These are phyloP conservation scores for Aristolochia fimbriata DNA, from an alignment of 164 flowering plant species.

Conservation along the genomic window DNA sequence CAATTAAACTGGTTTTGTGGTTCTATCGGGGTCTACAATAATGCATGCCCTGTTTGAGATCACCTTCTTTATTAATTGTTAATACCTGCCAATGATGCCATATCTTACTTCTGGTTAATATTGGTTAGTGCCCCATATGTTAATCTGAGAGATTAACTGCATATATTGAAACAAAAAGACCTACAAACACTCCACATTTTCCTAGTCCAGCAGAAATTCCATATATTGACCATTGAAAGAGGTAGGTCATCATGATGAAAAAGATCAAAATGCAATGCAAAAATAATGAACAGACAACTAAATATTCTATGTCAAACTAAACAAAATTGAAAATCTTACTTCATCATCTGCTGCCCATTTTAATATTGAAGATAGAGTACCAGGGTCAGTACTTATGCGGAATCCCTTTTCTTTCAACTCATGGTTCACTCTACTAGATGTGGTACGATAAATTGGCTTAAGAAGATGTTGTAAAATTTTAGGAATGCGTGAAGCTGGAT, in stretches of 20 bases:
- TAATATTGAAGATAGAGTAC: conserved; percentile 41
- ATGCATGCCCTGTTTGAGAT: no score
- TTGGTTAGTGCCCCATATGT: no score
- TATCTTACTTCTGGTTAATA: no score
- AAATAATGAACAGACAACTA: neutral
- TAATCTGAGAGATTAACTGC: no score
- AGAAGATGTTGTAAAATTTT: conserved; percentile 46
- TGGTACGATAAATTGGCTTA: conserved; percentile 43
- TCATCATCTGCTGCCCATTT: conserved; percentile 72
- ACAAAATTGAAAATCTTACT: conserved; percentile 29
- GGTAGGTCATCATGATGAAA: neutral
- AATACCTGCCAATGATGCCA: no score
- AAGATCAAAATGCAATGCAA: neutral
- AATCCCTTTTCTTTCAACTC: conserved; percentile 51
- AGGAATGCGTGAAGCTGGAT: conserved; percentile 72
- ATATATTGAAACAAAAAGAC: no score
- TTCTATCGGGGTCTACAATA: no score
- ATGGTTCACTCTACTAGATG: conserved; percentile 18
- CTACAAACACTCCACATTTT: no score
- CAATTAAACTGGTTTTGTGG: no score
- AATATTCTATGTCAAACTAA: neutral
- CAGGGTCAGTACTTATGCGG: conserved; percentile 52
- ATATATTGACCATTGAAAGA: no score
- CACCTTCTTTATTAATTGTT: no score
- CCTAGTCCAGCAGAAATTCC: no score